Evolutionary conservation across 768 basidiomycete species (phyloP), one percentile per base, ranked within the genome.

Genomic region (Galerina sulciceps): DNA sequence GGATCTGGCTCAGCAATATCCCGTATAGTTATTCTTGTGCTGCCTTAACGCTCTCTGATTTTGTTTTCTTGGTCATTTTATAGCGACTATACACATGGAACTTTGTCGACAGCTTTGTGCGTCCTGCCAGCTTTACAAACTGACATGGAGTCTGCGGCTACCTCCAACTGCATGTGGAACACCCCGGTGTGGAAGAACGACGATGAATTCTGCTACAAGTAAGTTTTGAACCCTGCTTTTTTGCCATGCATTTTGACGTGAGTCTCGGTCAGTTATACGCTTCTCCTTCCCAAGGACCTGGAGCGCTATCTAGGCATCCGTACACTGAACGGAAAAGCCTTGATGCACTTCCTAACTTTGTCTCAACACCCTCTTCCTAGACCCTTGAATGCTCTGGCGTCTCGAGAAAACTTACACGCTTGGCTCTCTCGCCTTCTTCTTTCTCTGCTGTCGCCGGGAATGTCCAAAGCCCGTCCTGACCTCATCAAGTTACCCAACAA

Each of bases 1-100:
- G 74, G 14, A 73, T 74, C 46, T 77, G 73, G 68, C 50, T 76
- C 26, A 73, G 70, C 55, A 77, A 74, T 48, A 66, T 73, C 18
- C 73, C 72, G 73, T 75, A 38, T 64, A 68, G 63, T 18, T 34
- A 34, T 45, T 41, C 15, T 42, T 3, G 45, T 8, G n/a, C 47
- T 9, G 11, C 17, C 5, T 14, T 17, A 2, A 9, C 9, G 20
- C 15, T 8, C 5, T 5, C 2, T 31, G 31, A n/a, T 47, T 4
- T 31, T 15, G 20, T 26, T 31, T 10, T 20, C 17, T 6, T 26
- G 10, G 6, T 38, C 37, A 41, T n/a, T 47, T 15, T 17, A 8
- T 49, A 74, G 73, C 2, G 73, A 77, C 53, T 75, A 73, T 49
- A 70, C 68, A 0, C 65, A 73, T 47, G 74, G 74, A 1, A 68